Conservation (phyloP, 257 asterid species). For the Eustoma russellianum region DNA sequence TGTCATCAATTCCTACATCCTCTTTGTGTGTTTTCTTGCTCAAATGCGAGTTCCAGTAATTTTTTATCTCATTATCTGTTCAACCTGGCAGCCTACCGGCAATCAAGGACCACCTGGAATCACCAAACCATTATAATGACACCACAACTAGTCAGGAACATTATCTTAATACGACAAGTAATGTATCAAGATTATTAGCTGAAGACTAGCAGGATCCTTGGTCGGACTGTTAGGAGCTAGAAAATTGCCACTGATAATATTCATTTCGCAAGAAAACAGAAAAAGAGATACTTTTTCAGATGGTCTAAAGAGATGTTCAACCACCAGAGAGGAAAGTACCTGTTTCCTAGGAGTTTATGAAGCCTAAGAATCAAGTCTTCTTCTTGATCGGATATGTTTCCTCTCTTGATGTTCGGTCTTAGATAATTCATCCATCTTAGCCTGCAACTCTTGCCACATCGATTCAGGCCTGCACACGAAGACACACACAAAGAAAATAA, state of each 20-base stretch:
- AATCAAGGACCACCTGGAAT: constrained; percentile 26
- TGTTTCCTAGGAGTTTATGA: constrained; percentile 48
- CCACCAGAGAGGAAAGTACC: constrained; percentile 10
- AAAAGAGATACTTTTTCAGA: too few species aligned
- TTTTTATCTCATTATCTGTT: constrained; percentile 30
- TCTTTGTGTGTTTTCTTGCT: constrained; percentile 18
- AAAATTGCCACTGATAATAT: too few species aligned
- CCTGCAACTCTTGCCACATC: constrained; percentile 50
- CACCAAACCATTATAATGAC: background rate
- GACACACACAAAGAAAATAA: background rate
- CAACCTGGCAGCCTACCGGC: constrained; percentile 30
- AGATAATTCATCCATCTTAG: constrained; percentile 55
- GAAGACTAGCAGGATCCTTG: too few species aligned
- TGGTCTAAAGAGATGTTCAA: too few species aligned
- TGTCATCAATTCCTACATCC: constrained; percentile 21
- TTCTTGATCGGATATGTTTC: constrained; percentile 50
- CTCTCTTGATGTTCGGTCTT: constrained; percentile 50
- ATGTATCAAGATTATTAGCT: too few species aligned
- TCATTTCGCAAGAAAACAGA: too few species aligned
- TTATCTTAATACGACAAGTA: background rate
- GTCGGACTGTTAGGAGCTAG: too few species aligned
- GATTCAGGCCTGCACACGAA: constrained; percentile 23
- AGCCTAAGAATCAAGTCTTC: constrained; percentile 50
- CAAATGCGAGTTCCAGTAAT: constrained; percentile 29
- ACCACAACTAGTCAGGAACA: background rate